Evolutionary conservation across 2,329 filamentous ascomycete genomes (phyloP).

Genomic region (Aureobasidium sp.): DNA sequence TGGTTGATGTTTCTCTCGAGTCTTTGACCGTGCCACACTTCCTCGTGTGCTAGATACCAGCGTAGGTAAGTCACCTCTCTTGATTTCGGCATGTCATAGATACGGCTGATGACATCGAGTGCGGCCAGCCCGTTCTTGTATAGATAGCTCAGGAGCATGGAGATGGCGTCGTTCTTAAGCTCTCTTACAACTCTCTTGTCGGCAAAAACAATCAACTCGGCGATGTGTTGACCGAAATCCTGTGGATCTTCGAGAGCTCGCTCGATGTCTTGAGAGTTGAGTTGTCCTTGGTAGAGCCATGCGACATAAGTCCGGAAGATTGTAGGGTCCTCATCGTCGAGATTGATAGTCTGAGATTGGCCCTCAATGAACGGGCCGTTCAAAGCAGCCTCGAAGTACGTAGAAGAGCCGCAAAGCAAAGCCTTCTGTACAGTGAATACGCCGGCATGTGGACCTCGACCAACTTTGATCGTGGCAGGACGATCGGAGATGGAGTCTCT

Average conservation of each 20-base stretch:
- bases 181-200: background rate
- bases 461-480: background rate
- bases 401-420: background rate
- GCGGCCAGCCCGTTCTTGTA: background rate
- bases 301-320: background rate
- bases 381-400: background rate
- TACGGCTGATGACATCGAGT: background rate
- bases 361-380: background rate
- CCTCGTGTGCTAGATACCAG: background rate
- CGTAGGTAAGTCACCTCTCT: background rate
- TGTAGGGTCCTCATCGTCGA: background rate
- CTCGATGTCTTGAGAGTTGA: background rate
- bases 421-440: background rate
- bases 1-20: background rate
- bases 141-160: background rate
- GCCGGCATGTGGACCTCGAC: background rate
- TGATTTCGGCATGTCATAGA: background rate
- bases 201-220: background rate
- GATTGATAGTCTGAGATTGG: background rate
- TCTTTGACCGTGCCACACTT: background rate
- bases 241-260: background rate
- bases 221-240: background rate
- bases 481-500: background rate
- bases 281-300: conserved; percentile 1
- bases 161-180: background rate